These are phyloP conservation scores for Pseudogymnoascus sp. DNA, from an alignment of 2,329 filamentous ascomycete genomes.

Conservation along the genomic window DNA sequence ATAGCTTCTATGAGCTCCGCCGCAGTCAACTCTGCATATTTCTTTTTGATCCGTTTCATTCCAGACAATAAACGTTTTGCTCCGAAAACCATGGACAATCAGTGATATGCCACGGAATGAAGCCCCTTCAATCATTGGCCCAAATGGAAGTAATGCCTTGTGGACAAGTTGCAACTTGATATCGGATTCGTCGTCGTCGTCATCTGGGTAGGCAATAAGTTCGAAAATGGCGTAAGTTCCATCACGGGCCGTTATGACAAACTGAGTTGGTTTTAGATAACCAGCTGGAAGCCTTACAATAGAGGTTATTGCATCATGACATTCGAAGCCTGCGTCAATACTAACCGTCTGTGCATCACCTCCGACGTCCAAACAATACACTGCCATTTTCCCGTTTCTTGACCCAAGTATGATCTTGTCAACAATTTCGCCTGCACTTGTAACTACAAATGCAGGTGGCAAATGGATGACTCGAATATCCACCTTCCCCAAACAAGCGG, in stretches of 20 bases:
- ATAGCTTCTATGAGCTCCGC: constrained; percentile 75
- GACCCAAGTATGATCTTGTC: constrained; percentile 44
- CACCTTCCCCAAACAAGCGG: constrained; percentile 14
- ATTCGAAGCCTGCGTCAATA: constrained; percentile 5
- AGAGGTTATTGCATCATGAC: constrained; percentile 21
- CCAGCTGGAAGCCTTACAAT: constrained; percentile 19
- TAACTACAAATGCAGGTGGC: constrained; percentile 41
- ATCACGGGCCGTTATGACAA: constrained; percentile 69
- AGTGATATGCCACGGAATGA: constrained; percentile 52
- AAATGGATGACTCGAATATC: constrained; percentile 18
- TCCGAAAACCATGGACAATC: constrained; percentile 71
- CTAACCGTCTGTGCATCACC: constrained; percentile 14
- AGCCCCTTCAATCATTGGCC: constrained; percentile 66
- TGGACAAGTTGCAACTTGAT: constrained; percentile 48
- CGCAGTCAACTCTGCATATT: constrained; percentile 66
- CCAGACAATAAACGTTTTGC: constrained; percentile 72
- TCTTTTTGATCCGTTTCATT: constrained; percentile 65
- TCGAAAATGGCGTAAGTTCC: constrained; percentile 65
- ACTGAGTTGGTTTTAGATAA: constrained; percentile 32
- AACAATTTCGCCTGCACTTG: constrained; percentile 36
- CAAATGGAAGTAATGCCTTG: constrained; percentile 59
- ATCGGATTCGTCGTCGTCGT: not conserved
- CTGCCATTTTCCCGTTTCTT: constrained; percentile 43
- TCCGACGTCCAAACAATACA: constrained; percentile 32
- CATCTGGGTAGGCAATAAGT: constrained; percentile 7